These are phyloP conservation scores for Aspergillus cavernicola DNA, from an alignment of 495 filamentous ascomycete genomes.

Conservation along the genomic window DNA sequence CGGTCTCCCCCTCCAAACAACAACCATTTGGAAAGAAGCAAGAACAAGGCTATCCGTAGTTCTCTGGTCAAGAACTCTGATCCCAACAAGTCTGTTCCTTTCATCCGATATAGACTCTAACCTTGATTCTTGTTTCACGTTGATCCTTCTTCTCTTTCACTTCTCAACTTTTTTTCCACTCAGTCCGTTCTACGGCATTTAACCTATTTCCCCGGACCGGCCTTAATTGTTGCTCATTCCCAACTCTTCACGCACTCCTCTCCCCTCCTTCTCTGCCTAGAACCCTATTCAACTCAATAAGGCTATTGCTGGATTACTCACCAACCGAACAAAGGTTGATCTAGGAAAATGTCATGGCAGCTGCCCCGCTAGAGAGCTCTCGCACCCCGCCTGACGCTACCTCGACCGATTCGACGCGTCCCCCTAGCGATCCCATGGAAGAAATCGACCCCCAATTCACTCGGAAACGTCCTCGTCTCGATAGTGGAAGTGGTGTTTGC, in stretches of 20 bases:
- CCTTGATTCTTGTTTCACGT: too few species aligned
- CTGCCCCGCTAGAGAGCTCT: constrained; percentile 49
- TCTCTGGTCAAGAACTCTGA: background rate
- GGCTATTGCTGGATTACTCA: background rate
- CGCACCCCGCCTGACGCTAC: constrained; percentile 40
- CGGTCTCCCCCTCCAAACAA: constrained; percentile 7
- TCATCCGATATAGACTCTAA: background rate
- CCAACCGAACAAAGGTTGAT: constrained; percentile 3
- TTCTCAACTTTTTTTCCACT: constrained; percentile 4
- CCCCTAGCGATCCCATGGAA: constrained; percentile 50
- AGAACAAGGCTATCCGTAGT: background rate
- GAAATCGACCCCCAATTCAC: constrained; percentile 50
- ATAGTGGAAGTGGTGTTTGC: constrained; percentile 48
- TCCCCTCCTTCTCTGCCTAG: background rate
- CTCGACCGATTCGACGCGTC: constrained; percentile 31
- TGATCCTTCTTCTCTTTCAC: background rate
- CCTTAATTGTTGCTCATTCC: background rate
- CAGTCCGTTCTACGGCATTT: constrained; percentile 1
- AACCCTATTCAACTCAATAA: background rate
- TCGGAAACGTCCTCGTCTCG: constrained; percentile 61
- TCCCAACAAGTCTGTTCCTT: background rate
- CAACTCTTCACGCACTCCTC: background rate
- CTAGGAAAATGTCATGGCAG: constrained; percentile 47
- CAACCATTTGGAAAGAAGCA: constrained; percentile 2
- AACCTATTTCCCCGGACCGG: background rate